phyloP scores from a whole-genome alignment of 192 early-diverging fungal genomes.

The Lobosporangium transversale region DNA sequence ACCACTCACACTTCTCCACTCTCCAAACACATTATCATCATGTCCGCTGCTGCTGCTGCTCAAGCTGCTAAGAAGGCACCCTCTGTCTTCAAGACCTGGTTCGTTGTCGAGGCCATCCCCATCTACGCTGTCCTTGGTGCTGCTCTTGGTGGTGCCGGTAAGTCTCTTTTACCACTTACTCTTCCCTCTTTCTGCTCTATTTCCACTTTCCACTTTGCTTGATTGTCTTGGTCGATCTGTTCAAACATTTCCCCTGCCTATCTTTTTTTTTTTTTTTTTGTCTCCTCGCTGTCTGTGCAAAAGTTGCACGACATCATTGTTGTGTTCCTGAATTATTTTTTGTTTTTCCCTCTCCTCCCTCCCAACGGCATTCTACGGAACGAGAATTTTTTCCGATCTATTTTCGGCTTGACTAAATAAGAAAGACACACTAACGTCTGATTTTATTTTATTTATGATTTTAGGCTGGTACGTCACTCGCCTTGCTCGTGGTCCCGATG shows the following conservation, averaged over 20 bases:
- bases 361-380: conserved; percentile 1
- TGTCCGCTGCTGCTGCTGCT: conserved; percentile 55
- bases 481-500: conserved; percentile 68
- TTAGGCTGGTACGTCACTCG: conserved; percentile 63
- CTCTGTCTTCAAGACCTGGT: conserved; percentile 63
- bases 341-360: not conserved
- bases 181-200: not conserved
- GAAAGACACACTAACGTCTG: not conserved
- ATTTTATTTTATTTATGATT: not conserved
- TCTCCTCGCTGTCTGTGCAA: not conserved
- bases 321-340: conserved; percentile 5
- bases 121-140: conserved; percentile 66
- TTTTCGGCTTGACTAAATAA: conserved; percentile 1
- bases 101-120: conserved; percentile 65
- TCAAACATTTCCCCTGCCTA: too few relatives aligned
- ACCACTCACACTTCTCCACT: conserved; percentile 10
- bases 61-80: conserved; percentile 61
- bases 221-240: not conserved
- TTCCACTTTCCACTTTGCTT: not conserved
- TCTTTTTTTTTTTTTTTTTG: not conserved
- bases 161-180: not conserved
- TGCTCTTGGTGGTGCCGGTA: conserved; percentile 52
- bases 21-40: conserved; percentile 29
- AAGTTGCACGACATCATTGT: not conserved
- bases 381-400: conserved; percentile 8